Base-by-base conservation (phyloP, 805 yeast species). In the Candida arabinofermentans region DNA sequence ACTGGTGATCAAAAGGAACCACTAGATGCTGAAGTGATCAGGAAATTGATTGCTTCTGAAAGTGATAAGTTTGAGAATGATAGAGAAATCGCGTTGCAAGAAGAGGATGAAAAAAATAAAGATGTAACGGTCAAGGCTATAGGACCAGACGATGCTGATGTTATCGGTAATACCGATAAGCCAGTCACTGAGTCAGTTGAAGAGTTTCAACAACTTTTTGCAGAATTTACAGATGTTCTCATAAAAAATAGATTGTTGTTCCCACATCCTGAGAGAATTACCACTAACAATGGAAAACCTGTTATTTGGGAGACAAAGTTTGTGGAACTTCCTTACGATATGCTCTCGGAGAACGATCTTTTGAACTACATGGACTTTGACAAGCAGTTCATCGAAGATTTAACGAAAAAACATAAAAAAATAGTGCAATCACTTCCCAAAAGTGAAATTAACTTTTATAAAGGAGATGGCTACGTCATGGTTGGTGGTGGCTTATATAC, bases 341-440 rank as follows among this genome's bases (percentile, higher is more conserved):
- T 46, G 2, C 14, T 53, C 5, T 44, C 51, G 4, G 54, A 53
- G 33, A 23, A 39, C 5, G 32, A 34, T 3, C 30, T 49, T 9
- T 12, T 29, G 8, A 38, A 43, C 5, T 42, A 47, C 14, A 54
- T 61, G 62, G 36, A 46, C 9, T 61, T 61, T 39, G 51, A 63
- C 19, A 62, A 62, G 2, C 60, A 61, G 1, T 81, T 79, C 49
- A 52, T 78, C 14, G 47, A 49, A 1, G 69, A 70, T 39, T 62
- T 83, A 65, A 66, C 54, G 13, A 44, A 51, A 13, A 70, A 80
- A 16, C 88, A 83, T 58, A 41, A 50, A 8, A 54, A 55, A 33
- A 72, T 77, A 8, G 67, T 76, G 16, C 50, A 55, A 2, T 60
- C 62, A 19, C 58, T 82, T 55, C 86, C 85, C 0, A 64, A 64